Base-by-base conservation (phyloP, 441 rosid species). In the Gossypium armourianum region DNA sequence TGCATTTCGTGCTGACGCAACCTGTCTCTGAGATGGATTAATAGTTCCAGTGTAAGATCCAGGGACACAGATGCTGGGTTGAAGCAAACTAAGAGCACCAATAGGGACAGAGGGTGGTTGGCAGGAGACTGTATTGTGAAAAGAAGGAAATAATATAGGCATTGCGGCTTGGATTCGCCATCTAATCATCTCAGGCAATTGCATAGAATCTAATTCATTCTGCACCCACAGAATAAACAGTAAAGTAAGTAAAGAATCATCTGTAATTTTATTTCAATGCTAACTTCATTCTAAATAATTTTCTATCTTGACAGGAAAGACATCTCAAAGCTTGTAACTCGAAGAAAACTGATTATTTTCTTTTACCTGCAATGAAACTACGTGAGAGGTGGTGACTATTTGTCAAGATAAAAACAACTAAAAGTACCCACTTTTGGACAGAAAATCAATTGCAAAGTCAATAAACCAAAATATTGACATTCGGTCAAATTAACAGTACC, bases 161-260 rank as follows among this genome's bases (percentile, higher is more conserved):
- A 93, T 88, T 29, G 98, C 92, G 53, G 97, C 86, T 87, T 95
- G 99, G 75, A 95, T 91, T 28, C 98, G 94, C 90, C 97, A 84
- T 73, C 94, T 85, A 59, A 91, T 86, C 32, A 74, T 82, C 77
- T 91, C 93, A n/a, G 99, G 98, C 69, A 95, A 79, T 77, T 88
- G 90, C 99, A 92, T 95, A 61, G 87, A 86, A 54, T 84, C 92
- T 70, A 95, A 78, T 65, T 92, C 99, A 81, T 78, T 92, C 99
- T 95, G 88, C 91, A 86, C 59, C 32, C 76, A 74, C 32, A 55
- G 29, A 20, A 47, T 71, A 21, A 45, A 52, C 19, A 32, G 62
- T 0, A 4, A 54, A 43, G 21, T 69, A 9, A 54, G 49, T 29
- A 28, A 16, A 19, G 9, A 54, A 6, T 52, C 26, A 68, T 29